Percentiles rank a stretch among this genome's conserved stretches.
These are phyloP conservation scores for Tricladium varicosporioides DNA, from an alignment of 2,329 filamentous ascomycete species.

Conservation along the genomic window DNA sequence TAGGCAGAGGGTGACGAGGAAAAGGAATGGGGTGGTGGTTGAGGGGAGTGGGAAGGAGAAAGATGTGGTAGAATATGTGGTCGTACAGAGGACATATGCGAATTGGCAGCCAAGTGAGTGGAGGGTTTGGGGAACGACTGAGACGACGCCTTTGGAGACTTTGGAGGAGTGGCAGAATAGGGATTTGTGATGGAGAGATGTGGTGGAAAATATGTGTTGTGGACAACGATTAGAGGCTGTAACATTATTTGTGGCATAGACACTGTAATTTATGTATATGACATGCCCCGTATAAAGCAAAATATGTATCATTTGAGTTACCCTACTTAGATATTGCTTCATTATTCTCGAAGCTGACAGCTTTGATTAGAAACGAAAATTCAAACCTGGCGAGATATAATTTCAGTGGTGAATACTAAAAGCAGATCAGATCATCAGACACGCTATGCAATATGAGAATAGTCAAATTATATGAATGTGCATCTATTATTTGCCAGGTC, in stretches of 20 bases:
- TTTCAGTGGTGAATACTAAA: no score
- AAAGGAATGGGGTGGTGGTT: conserved; percentile 35
- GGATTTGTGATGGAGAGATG: background rate
- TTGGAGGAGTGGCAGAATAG: conserved; percentile 20
- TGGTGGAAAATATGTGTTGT: background rate
- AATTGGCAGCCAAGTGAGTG: conserved; percentile 49
- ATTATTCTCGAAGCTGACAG: no score
- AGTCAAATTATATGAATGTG: conserved; percentile 16
- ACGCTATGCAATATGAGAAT: conserved; percentile 15
- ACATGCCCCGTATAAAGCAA: background rate
- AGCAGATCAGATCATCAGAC: no score
- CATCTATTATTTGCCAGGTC: conserved; percentile 20
- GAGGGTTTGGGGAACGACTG: conserved; percentile 63
- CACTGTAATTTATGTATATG: background rate
- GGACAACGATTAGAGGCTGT: background rate
- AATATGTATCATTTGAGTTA: background rate
- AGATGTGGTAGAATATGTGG: conserved; percentile 62
- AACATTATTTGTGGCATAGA: background rate
- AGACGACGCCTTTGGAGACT: conserved; percentile 47
- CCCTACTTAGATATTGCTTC: no score
- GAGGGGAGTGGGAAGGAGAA: conserved; percentile 49
- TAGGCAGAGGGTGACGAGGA: conserved; percentile 51
- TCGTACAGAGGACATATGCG: conserved; percentile 52
- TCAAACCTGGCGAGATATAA: no score
- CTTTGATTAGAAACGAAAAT: no score